Conservation (phyloP, 2,329 filamentous ascomycete genomes). For the Venturia nashicola region DNA sequence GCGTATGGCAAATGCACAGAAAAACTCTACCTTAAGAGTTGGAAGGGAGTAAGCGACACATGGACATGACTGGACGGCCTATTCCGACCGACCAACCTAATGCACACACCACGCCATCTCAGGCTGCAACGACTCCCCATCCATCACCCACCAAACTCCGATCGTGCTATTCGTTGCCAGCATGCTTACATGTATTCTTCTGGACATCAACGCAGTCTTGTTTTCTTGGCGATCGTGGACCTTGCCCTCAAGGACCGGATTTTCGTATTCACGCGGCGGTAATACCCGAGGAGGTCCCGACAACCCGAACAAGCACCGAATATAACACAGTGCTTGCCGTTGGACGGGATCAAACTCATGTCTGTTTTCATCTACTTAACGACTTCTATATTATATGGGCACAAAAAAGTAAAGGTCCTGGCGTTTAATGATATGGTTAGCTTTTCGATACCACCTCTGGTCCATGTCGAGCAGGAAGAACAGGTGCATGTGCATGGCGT, state of each 20-base stretch:
- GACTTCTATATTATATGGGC: not conserved
- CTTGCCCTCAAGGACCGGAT: not conserved
- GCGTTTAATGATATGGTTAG: not conserved
- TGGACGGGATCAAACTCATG: not conserved
- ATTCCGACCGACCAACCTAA: not conserved
- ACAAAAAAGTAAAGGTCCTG: not conserved
- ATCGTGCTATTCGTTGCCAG: not conserved
- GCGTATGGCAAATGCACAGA: not conserved
- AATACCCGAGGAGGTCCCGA: not conserved
- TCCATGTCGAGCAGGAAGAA: not conserved
- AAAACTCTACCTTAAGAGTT: not conserved
- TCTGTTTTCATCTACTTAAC: not conserved
- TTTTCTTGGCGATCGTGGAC: not conserved
- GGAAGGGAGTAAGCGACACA: not conserved
- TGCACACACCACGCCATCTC: not conserved
- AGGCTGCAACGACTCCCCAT: not conserved
- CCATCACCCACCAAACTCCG: not conserved
- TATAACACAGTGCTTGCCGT: not conserved
- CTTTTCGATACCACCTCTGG: not conserved
- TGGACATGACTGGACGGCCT: not conserved
- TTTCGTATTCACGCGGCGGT: not conserved
- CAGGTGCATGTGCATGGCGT: not conserved
- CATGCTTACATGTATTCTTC: not conserved
- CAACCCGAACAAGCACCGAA: not conserved
- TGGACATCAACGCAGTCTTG: not conserved